Conservation (phyloP, 768 basidiomycete genomes). For the Boletus tylopilopsis region DNA sequence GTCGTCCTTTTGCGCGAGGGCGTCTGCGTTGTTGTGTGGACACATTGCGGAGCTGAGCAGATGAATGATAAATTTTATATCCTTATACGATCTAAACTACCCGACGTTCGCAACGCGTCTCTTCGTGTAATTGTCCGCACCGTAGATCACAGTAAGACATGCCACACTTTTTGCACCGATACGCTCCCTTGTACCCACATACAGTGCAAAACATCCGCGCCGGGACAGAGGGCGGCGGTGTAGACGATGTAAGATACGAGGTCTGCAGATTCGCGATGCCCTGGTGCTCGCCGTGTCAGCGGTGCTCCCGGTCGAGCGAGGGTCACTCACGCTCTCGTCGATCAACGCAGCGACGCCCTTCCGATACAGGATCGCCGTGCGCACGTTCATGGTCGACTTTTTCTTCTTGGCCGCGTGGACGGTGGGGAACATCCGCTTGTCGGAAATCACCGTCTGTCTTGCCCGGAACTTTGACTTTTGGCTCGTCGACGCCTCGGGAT, state of each 20-base stretch:
- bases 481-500: slow-evolving; percentile 21
- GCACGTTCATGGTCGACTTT: slow-evolving; percentile 78
- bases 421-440: slow-evolving; percentile 53
- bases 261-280: slow-evolving; percentile 55
- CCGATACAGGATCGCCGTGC: slow-evolving; percentile 77
- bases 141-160: slow-evolving; percentile 72
- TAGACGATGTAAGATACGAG: slow-evolving; percentile 68
- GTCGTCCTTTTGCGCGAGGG: slow-evolving; percentile 42
- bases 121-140: slow-evolving; percentile 70
- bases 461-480: slow-evolving; percentile 56
- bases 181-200: slow-evolving; percentile 80
- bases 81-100: slow-evolving; percentile 40
- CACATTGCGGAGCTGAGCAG: too few species aligned
- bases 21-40: slow-evolving; percentile 39
- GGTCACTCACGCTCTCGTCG: slow-evolving; percentile 71
- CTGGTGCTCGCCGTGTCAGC: slow-evolving; percentile 34
- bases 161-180: slow-evolving; percentile 75
- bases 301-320: neutral
- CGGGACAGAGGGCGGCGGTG: slow-evolving; percentile 58
- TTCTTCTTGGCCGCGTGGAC: slow-evolving; percentile 45
- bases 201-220: slow-evolving; percentile 77
- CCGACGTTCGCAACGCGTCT: slow-evolving; percentile 77
- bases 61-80: neutral
- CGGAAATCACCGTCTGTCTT: slow-evolving; percentile 68
- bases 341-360: slow-evolving; percentile 72